Base-by-base conservation (phyloP, 495 filamentous ascomycete genomes). In the Penicillium waksmanii region DNA sequence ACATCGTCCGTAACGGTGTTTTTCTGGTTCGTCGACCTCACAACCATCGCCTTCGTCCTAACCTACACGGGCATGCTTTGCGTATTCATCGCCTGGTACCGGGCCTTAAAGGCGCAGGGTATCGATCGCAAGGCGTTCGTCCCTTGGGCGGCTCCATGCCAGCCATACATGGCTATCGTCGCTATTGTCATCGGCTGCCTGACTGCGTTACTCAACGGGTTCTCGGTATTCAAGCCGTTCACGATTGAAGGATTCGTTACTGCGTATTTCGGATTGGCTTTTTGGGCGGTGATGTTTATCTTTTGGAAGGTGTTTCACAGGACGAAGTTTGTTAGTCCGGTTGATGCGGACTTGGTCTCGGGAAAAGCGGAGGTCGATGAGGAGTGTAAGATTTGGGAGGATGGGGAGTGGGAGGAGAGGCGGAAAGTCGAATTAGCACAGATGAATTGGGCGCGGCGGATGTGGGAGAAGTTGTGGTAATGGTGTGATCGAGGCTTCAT, bases 71-170 rank as follows among this genome's bases (percentile, higher is more conserved):
- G 76, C 51, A 80, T 85, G 59, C 73, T 77, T 53, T 63, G 73
- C 7, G 81, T 82, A 42, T 87, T 87, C 58, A 72, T 87, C 19
- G 74, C 66, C 19, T 88, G 87, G 73, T 83, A 83, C 64, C 77
- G 78, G 31, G 85, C 83, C 8, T 73, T 87, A 18, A 71, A 73
- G 0, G 77, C 80, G 4, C 83, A 85, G 51, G 80, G 78, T 2
- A 79, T 89, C 40, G 74, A 82, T 25, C 79, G 83, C 27, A 66
- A 67, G 46, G 53, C 58, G 0, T 67, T 62, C 15, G 61, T 73
- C 2, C 72, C 69, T 15, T 74, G 67, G 69, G 53, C 47, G 7
- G 64, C 72, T 0, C 72, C 72, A 0, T 57, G 57, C 23, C 70
- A 72, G 61, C 72, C 72, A 0, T 73, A 75, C 53, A 58, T 60